Percentiles rank a stretch among this genome's conserved stretches.
phyloP scores from a whole-genome alignment of 441 rosid species.

The Syzygium syzygioides region DNA sequence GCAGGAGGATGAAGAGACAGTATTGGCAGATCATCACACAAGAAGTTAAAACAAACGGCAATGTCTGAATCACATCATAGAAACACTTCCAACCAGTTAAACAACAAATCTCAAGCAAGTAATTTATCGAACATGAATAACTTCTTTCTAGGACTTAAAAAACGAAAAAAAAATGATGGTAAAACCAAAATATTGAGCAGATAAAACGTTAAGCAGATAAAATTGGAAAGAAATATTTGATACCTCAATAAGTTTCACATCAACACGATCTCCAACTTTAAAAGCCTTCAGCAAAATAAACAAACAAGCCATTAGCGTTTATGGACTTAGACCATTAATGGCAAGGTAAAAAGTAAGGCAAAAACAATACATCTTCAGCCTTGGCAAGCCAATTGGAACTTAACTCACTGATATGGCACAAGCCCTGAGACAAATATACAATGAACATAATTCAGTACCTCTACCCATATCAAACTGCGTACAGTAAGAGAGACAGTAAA shows the following conservation, averaged over 20 bases:
- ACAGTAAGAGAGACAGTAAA: background rate
- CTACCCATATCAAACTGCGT: background rate
- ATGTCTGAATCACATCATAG: background rate
- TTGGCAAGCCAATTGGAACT: slow-evolving; percentile 82
- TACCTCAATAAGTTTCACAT: slow-evolving; percentile 97
- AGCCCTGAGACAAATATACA: slow-evolving; percentile 54
- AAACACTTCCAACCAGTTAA: background rate
- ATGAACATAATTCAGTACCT: background rate
- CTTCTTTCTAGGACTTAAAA: background rate
- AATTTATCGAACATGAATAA: background rate
- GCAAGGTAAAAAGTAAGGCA: background rate
- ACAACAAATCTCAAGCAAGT: background rate
- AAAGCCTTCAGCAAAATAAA: slow-evolving; percentile 43
- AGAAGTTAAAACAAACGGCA: background rate
- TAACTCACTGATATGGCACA: slow-evolving; percentile 97
- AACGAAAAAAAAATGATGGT: background rate
- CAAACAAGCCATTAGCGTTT: background rate
- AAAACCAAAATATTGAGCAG: background rate
- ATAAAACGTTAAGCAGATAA: background rate
- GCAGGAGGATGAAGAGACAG: background rate
- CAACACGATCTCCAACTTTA: slow-evolving; percentile 88
- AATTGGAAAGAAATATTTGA: background rate
- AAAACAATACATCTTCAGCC: slow-evolving; percentile 84
- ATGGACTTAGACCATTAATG: background rate
- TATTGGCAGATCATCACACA: background rate